Evolutionary conservation across 306 rosid species (phyloP).

Genomic region (Dryas octopetala): DNA sequence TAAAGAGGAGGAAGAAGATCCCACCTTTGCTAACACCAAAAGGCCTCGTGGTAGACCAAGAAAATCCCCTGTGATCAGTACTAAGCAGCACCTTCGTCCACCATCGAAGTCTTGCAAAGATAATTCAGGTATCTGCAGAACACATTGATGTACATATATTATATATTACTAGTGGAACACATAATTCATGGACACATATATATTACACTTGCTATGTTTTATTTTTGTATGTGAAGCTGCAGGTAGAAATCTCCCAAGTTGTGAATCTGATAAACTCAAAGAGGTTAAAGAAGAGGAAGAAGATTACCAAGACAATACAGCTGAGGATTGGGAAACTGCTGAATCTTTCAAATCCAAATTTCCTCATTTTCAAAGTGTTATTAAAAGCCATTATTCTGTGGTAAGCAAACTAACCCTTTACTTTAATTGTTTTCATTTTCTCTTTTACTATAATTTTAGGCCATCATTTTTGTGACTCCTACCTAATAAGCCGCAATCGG

Average conservation of each 20-base stretch:
- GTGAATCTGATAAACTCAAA: background rate
- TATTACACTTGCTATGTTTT: too few species aligned
- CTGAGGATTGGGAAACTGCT: background rate
- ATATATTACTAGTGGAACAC: too few species aligned
- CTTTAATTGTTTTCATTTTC: too few species aligned
- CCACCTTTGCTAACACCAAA: background rate
- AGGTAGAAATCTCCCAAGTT: background rate
- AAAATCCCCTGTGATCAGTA: background rate
- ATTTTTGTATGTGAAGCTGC: too few species aligned
- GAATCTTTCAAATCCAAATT: slow-evolving; percentile 11
- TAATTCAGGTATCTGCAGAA: too few species aligned
- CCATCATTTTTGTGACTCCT: background rate
- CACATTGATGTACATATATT: too few species aligned
- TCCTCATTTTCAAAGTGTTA: background rate
- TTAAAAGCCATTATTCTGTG: background rate
- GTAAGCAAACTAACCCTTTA: background rate
- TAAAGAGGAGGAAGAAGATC: background rate
- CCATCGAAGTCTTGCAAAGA: too few species aligned
- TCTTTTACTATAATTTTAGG: background rate
- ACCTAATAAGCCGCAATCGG: background rate
- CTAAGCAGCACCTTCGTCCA: background rate
- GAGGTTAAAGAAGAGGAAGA: slow-evolving; percentile 4
- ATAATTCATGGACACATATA: too few species aligned
- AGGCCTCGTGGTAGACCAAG: slow-evolving; percentile 8
- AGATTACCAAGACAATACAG: background rate